phyloP scores from a whole-genome alignment of 441 rosid genomes.

The Adansonia grandidieri region DNA sequence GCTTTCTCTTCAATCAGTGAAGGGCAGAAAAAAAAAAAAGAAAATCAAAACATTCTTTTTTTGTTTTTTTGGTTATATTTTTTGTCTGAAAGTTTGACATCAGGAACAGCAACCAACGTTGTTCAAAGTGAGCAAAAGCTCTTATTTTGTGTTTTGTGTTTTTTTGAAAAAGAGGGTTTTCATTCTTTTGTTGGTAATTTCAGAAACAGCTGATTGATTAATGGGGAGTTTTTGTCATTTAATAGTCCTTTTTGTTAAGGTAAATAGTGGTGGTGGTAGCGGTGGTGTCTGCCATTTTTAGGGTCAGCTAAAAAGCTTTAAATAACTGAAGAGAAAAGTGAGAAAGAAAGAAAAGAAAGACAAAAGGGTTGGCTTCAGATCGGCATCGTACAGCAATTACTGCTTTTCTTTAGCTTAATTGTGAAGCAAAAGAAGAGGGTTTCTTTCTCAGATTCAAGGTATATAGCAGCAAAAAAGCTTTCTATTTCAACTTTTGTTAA shows the following conservation, averaged over 20 bases:
- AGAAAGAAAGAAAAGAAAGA: background rate
- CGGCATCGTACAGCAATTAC: conserved; percentile 33
- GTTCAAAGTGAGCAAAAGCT: conserved; percentile 38
- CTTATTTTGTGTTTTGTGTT: background rate
- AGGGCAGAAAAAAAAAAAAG: conserved; percentile 11
- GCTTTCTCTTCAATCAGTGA: conserved; percentile 29
- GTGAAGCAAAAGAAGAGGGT: conserved; percentile 29
- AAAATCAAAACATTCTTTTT: conserved; percentile 1
- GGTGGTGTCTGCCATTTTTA: conserved; percentile 47
- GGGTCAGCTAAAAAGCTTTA: conserved; percentile 45
- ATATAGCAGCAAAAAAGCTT: background rate
- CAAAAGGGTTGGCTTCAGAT: conserved; percentile 39
- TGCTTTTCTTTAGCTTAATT: conserved; percentile 42
- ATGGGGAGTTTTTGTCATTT: conserved; percentile 35
- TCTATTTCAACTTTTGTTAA: conserved; percentile 33
- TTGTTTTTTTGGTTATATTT: conserved; percentile 31
- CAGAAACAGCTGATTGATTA: conserved; percentile 47
- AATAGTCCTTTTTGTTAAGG: conserved; percentile 25
- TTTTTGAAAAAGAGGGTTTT: background rate
- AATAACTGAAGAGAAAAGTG: conserved; percentile 14
- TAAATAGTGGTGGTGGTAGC: conserved; percentile 21
- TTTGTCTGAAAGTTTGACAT: conserved; percentile 62
- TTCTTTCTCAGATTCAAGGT: conserved; percentile 28
- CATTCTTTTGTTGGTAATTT: conserved; percentile 56
- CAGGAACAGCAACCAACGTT: conserved; percentile 51